Base-by-base conservation (phyloP, 2,329 filamentous ascomycete genomes). In the Furcasterigmium furcatum region DNA sequence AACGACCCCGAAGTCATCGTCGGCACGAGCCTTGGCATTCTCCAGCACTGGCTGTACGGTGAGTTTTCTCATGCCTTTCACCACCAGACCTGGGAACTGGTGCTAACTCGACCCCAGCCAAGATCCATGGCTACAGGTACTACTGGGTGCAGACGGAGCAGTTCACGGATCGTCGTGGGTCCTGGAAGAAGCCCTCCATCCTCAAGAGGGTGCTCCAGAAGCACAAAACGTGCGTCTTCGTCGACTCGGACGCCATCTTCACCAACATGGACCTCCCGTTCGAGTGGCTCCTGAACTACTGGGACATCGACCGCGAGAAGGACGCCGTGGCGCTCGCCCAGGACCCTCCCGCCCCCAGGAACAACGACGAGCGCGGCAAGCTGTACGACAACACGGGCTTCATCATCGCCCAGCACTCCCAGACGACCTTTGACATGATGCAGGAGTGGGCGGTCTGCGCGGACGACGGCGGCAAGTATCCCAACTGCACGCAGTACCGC, bases 231-330 rank as follows among this genome's bases (percentile, higher is more conserved):
- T 72, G 69, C 54, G 54, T 73, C 42, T 73, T 66, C 57, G 53
- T 72, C 42, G 70, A 73, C 52, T 72, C 68, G 5, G 70, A 73
- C 49, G 68, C 68, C 55, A 64, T 72, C 48, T 72, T 73, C 55
- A 53, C 63, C 48, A 58, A 65, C 46, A 64, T 72, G 45, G 67
- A 72, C 34, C 57, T 73, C 6, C 70, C 70, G 21, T 65, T 72
- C 29, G 70, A 72, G 56, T 72, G 70, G 70, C 58, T 73, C 46
- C 61, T 73, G 58, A 73, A 73, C 59, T 73, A 70, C 61, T 73
- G 70, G 70, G 52, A 63, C 43, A 58, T 73, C 21, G 59, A 64
- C 52, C 59, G 62, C 25, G 55, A 61, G n/a, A 62, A 56, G 46
- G 67, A 68, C 58, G 65, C 69, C 10, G 59, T 73, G 36, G 65